Base-by-base conservation (phyloP, 192 early-diverging fungal genomes). In the Globomyces pollinis-pini region DNA sequence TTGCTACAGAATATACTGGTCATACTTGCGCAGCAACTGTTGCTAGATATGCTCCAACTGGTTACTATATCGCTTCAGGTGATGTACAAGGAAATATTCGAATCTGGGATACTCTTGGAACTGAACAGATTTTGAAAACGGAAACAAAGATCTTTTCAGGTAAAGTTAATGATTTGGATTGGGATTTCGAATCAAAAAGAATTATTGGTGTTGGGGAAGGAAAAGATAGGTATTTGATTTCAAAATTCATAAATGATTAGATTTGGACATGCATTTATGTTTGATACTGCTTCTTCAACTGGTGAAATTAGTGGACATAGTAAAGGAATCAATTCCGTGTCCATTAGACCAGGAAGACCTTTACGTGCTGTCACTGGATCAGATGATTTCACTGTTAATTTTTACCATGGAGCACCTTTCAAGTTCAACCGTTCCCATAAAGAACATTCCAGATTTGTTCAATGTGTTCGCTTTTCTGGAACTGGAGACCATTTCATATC, bases 131-230 rank as follows among this genome's bases (percentile, higher is more conserved):
- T 29, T 64, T 95, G 53, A 96, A 95, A 67, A 81, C 81, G 56
- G 91, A 96, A 66, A 83, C 81, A 26, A 80, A 73, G 38, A 79
- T 87, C 18, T 77, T 89, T 62, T 59, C 66, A 54, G 93, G 88
- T 8, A 79, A 75, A 52, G 77, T 98, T 50, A 88, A 77, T 61
- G 96, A 98, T 65, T 62, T 98, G 43, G 84, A 86, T 4, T 98
- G 96, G 96, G 93, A 96, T 77, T 74, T 74, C 44, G 96, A 98
- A 59, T 91, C 88, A 75, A 91, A 98, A 75, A 83, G 96, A 23
- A 70, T 98, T n/a, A 85, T 98, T 68, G 96, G 88, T 20, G 96
- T 94, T 2, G 96, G 96, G 44, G 89, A 93, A 43, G 96, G 96
- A 50, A 90, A 84, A 67, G 91, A 90, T 62, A 74, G 72, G 77